These are phyloP conservation scores for Oxyria digyna DNA, from an alignment of 148 eudicot genomes.

Conservation along the genomic window DNA sequence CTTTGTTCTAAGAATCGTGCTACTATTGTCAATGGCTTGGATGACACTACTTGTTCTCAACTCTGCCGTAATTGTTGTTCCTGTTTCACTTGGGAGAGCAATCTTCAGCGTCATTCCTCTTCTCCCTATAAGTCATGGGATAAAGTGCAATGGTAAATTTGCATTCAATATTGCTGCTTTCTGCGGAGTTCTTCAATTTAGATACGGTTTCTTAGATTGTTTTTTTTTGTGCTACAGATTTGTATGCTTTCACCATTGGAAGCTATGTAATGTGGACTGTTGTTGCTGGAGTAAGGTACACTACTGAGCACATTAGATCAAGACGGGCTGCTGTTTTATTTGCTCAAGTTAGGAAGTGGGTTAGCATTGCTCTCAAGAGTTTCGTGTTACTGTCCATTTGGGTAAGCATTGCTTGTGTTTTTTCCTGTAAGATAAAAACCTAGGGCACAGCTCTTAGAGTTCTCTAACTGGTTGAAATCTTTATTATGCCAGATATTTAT, in stretches of 20 bases:
- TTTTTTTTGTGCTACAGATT: slow-evolving; percentile 27
- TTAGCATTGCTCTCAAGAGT: slow-evolving; percentile 75
- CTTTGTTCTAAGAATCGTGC: slow-evolving; percentile 75
- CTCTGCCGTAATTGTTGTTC: slow-evolving; percentile 65
- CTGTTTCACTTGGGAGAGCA: slow-evolving; percentile 76
- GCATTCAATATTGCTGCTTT: slow-evolving; percentile 3
- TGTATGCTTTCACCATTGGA: slow-evolving; percentile 91
- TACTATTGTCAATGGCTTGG: slow-evolving; percentile 86
- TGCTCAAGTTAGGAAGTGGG: slow-evolving; percentile 81
- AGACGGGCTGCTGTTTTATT: slow-evolving; percentile 57
- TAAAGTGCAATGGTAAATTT: slow-evolving; percentile 76
- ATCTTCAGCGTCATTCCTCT: slow-evolving; percentile 72
- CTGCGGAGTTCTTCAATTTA: neutral
- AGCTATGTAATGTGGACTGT: slow-evolving; percentile 93
- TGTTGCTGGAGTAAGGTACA: slow-evolving; percentile 78
- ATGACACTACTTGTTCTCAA: slow-evolving; percentile 85
- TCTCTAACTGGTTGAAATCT: neutral
- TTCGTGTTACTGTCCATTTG: slow-evolving; percentile 73
- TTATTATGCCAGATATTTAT: slow-evolving; percentile 55
- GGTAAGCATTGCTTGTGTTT: slow-evolving; percentile 39
- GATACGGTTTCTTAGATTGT: neutral
- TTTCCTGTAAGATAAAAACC: neutral
- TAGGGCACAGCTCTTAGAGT: neutral
- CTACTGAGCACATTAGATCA: slow-evolving; percentile 55
- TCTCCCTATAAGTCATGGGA: slow-evolving; percentile 88